Evolutionary conservation across 225 moss, liverwort and hornwort genomes (phyloP).

Genomic region (Polytrichum formosum): DNA sequence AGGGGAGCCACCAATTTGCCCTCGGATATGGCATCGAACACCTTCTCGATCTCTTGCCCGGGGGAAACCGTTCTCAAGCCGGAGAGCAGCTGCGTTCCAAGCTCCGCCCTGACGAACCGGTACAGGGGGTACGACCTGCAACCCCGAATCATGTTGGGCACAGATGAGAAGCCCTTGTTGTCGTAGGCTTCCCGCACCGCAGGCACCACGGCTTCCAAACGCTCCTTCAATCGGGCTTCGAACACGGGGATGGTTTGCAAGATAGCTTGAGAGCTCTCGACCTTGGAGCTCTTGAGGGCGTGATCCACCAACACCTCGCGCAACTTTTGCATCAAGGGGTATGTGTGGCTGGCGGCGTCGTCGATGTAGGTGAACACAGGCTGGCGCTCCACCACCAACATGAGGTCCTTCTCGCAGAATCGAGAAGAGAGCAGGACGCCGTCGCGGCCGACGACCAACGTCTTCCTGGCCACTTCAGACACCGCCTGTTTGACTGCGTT

Average conservation of each 20-base stretch:
- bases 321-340: constrained; percentile 52
- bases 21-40: constrained; percentile 31
- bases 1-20: constrained; percentile 25
- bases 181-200: constrained; percentile 15
- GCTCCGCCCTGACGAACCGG: constrained; percentile 16
- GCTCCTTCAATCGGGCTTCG: constrained; percentile 9
- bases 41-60: constrained; percentile 21
- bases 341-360: constrained; percentile 21
- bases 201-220: constrained; percentile 12
- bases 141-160: constrained; percentile 10
- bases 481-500: constrained; percentile 46
- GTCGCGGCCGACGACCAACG: constrained; percentile 19
- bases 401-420: constrained; percentile 52
- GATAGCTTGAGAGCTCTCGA: neutral
- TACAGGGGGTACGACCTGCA: constrained; percentile 32
- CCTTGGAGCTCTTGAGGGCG: constrained; percentile 3
- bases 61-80: constrained; percentile 9
- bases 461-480: constrained; percentile 46
- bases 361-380: constrained; percentile 51
- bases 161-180: constrained; percentile 6
- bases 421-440: constrained; percentile 23
- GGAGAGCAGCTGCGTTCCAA: constrained; percentile 13
- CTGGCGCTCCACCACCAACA: constrained; percentile 44
- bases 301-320: constrained; percentile 13
- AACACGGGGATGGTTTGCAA: constrained; percentile 15